Conservation (phyloP, 768 basidiomycete genomes). For the Xerocomus potaroensis region DNA sequence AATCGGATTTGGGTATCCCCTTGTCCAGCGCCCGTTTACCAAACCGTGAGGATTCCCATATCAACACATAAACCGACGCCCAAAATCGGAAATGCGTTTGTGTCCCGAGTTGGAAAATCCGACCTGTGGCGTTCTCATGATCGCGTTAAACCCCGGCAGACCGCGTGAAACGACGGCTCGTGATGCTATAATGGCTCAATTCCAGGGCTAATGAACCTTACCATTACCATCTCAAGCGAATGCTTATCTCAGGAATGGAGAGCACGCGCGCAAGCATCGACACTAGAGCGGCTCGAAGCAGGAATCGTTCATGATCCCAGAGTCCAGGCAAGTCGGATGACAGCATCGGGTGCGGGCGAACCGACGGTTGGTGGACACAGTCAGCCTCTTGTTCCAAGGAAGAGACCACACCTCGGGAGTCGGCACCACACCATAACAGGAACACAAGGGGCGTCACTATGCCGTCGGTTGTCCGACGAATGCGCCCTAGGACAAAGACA, state of each 20-base stretch:
- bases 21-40: constrained; percentile 15
- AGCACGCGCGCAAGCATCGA: constrained; percentile 2
- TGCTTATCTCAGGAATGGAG: background rate
- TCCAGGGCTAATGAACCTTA: background rate
- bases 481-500: background rate
- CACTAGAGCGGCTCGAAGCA: constrained; percentile 14
- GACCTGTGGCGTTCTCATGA: constrained; percentile 2
- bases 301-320: too few relatives aligned
- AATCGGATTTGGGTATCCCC: constrained; percentile 27
- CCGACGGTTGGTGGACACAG: background rate
- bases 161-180: constrained; percentile 17
- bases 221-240: constrained; percentile 2
- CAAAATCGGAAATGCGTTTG: constrained; percentile 21
- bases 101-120: constrained; percentile 18
- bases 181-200: background rate
- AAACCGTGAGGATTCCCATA: constrained; percentile 13
- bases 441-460: constrained; percentile 17
- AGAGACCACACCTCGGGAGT: background rate
- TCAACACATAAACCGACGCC: constrained; percentile 23
- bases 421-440: background rate
- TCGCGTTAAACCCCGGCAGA: constrained; percentile 3
- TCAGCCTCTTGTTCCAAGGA: constrained; percentile 1
- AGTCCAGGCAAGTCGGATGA: background rate
- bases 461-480: background rate
- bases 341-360: background rate